Evolutionary conservation across 345 rosid genomes (phyloP), one percentile per base, ranked within the genome.

Genomic region (Linum lewisii): DNA sequence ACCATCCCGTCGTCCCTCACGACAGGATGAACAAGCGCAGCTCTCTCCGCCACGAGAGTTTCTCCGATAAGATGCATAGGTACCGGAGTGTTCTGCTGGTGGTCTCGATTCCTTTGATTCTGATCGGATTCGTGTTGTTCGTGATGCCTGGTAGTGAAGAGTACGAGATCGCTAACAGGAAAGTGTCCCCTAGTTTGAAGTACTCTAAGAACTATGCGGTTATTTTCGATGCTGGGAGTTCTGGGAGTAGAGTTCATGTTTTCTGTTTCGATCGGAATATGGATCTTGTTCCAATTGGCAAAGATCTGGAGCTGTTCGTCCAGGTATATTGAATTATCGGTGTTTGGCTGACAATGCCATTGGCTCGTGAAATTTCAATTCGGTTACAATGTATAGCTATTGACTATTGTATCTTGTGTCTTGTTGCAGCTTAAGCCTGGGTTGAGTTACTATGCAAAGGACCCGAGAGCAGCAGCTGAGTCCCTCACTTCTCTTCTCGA

Each of bases 181-280:
- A 76, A 74, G 62, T 80, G 51, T 74, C 82, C 15, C 78, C 84
- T 0, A 69, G 60, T 52, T 64, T 67, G 14, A 75, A 68, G 58
- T 64, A 62, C 54, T 64, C 76, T 0, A 82, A 62, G 81, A 83
- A 66, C 36, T 93, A 73, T 32, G 95, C 97, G 0, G 95, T 93
- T 24, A 70, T 93, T 49, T 93, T 93, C 47, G 95, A 93, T 24
- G 99, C 99, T 5, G 97, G 99, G 0, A 93, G 97, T 66, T 89
- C 99, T 15, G 97, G 97, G 21, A 93, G 99, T 66, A 79, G 99
- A 26, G 99, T 93, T 13, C 99, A 93, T 59, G 99, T 93, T 52
- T 89, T 61, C 65, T 93, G 97, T 69, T 93, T 93, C 24, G 95
- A 93, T 78, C 82, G 66, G 42, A 82, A 89, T 65, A 60, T 84